phyloP scores from a whole-genome alignment of 768 basidiomycete genomes.

The Psilocybe sp. region DNA sequence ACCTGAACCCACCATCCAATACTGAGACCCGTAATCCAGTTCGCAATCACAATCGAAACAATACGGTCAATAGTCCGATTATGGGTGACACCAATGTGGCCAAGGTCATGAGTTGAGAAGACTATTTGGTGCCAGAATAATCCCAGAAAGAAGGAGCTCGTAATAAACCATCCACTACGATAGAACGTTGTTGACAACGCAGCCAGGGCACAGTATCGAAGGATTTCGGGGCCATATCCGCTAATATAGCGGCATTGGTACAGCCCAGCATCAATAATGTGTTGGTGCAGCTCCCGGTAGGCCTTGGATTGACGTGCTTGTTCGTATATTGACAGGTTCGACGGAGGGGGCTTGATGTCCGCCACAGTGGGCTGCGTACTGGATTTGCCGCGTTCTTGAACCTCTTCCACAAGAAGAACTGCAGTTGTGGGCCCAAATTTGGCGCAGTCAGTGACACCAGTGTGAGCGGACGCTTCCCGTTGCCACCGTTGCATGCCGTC shows the following conservation, averaged over 20 bases:
- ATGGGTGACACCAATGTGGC: constrained; percentile 92
- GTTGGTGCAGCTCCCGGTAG: constrained; percentile 75
- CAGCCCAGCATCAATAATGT: constrained; percentile 74
- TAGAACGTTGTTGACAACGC: constrained; percentile 60
- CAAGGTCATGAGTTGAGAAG: constrained; percentile 91
- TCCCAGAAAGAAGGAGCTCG: constrained; percentile 81
- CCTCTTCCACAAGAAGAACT: constrained; percentile 61
- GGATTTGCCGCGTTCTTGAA: constrained; percentile 15
- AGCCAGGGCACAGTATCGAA: constrained; percentile 71
- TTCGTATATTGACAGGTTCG: constrained; percentile 50
- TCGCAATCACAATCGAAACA: constrained; percentile 74
- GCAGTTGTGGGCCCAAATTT: constrained; percentile 39
- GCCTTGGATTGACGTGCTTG: constrained; percentile 73
- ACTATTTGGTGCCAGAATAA: constrained; percentile 94
- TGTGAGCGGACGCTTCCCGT: constrained; percentile 50
- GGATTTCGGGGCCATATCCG: constrained; percentile 87
- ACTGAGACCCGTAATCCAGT: constrained; percentile 89
- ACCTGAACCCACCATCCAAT: constrained; percentile 98
- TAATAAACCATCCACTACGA: constrained; percentile 57
- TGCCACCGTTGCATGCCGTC: constrained; percentile 53
- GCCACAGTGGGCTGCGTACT: constrained; percentile 35
- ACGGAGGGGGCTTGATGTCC: constrained; percentile 51
- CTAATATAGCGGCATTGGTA: constrained; percentile 81
- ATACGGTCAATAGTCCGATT: constrained; percentile 79
- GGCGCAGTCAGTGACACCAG: constrained; percentile 28